Evolutionary conservation across 2,329 filamentous ascomycete species (phyloP), one percentile per base, ranked within the genome.

Genomic region (Drechslerella dactyloides): DNA sequence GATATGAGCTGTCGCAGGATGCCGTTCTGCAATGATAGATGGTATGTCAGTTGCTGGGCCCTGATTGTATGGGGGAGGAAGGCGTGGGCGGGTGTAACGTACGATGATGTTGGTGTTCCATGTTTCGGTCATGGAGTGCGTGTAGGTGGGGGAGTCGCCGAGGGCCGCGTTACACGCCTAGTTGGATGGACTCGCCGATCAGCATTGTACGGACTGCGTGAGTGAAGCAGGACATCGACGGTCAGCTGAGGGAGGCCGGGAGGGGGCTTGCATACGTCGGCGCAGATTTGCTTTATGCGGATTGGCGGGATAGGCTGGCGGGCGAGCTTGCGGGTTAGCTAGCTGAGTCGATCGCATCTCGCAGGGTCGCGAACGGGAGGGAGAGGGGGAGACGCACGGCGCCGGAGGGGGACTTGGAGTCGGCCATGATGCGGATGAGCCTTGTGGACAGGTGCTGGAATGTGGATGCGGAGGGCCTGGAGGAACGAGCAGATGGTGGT

Each of bases 61-160:
- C 23, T n/a, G 11, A 15, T 54, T 54, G 21, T 21, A 35, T 15
- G 35, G 46, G 72, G 55, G 52, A 27, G 27, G 27, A 23, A 59
- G n/a, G 35, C 50, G 30, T 35, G 27, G 23, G 44, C 53, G 37
- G 24, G 46, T 42, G 63, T 69, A 73, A 83, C 86, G 77, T 85
- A 96, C 92, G 80, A 97, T 97, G 80, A 99, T 97, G 75, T 85
- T 83, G 35, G 89, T 89, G 83, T 97, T 97, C 93, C 93, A 97
- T 76, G 87, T 82, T 79, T 89, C 87, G 37, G 93, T 96, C 79
- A 89, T 89, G 63, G 87, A 81, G 81, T 97, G 94, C 75, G 96
- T 90, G 82, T 99, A 99, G 81, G 85, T 88, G 73, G 91, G 87
- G 70, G 87, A 87, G 74, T 82, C 84, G 74, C 87, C 86, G 77